These are phyloP conservation scores for Kalaharituber pfeilii DNA, from an alignment of 2,329 filamentous ascomycete species.

Conservation along the genomic window DNA sequence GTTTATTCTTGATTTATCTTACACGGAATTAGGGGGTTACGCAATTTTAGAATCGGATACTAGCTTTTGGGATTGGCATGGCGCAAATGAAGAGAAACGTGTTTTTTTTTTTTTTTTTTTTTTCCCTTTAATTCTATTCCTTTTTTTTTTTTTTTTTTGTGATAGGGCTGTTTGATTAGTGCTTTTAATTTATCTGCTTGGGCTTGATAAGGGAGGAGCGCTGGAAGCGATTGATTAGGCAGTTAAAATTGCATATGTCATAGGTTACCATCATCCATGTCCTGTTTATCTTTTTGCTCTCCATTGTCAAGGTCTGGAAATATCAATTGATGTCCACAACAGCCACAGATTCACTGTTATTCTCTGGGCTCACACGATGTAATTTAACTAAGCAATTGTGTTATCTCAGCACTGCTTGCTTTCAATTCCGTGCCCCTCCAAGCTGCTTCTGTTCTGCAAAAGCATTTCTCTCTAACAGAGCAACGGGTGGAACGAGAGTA, in stretches of 20 bases:
- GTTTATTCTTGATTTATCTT: not conserved
- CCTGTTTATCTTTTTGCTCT: not conserved
- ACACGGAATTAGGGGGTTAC: too few species aligned
- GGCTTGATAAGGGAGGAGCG: not conserved
- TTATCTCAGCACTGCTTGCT: too few species aligned
- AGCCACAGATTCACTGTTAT: too few species aligned
- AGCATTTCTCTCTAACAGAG: too few species aligned
- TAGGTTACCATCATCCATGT: not conserved
- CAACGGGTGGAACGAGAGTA: too few species aligned
- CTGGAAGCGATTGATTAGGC: not conserved
- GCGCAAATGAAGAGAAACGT: not conserved
- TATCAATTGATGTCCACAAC: too few species aligned
- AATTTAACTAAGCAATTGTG: too few species aligned
- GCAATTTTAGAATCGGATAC: not conserved
- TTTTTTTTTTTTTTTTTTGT: not conserved
- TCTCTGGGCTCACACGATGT: too few species aligned
- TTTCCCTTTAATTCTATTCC: too few species aligned
- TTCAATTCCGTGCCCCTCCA: too few species aligned
- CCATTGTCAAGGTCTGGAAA: too few species aligned
- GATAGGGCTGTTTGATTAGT: not conserved
- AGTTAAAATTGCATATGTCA: not conserved
- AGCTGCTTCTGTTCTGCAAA: too few species aligned
- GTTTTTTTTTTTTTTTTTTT: not conserved
- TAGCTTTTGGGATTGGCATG: not conserved
- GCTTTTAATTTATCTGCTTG: not conserved